These are phyloP conservation scores for Medicago arabica DNA, from an alignment of 306 rosid genomes.

Conservation along the genomic window DNA sequence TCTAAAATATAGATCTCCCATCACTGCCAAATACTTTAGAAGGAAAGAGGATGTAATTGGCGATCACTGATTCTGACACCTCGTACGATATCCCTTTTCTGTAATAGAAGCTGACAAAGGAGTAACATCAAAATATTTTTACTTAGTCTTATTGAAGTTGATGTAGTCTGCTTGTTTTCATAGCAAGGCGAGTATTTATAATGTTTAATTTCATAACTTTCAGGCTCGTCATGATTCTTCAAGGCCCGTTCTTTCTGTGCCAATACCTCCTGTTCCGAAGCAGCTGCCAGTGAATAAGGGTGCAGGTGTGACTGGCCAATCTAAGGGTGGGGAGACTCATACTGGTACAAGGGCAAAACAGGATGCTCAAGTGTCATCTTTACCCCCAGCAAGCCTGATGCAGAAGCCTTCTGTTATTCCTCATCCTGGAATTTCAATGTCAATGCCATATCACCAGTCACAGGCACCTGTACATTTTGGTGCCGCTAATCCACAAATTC, in stretches of 20 bases:
- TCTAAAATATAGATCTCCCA: slow-evolving; percentile 29
- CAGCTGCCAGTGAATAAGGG: slow-evolving; percentile 70
- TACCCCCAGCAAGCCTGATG: slow-evolving; percentile 59
- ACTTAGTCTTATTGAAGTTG: slow-evolving; percentile 17
- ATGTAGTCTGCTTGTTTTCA: background rate
- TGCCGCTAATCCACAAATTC: slow-evolving; percentile 77
- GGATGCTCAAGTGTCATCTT: slow-evolving; percentile 58
- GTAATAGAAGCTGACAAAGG: slow-evolving; percentile 1
- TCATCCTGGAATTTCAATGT: slow-evolving; percentile 63
- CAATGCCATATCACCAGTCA: slow-evolving; percentile 72
- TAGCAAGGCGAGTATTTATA: slow-evolving; percentile 14
- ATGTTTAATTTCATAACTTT: slow-evolving; percentile 25
- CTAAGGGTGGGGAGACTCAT: slow-evolving; percentile 56
- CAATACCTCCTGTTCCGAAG: slow-evolving; percentile 69
- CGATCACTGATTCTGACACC: background rate
- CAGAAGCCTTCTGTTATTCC: slow-evolving; percentile 71
- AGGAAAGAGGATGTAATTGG: slow-evolving; percentile 16
- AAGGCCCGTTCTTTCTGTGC: slow-evolving; percentile 59
- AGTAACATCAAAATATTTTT: background rate
- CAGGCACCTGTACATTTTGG: slow-evolving; percentile 73
- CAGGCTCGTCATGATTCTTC: slow-evolving; percentile 74
- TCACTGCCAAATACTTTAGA: background rate
- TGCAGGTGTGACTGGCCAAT: slow-evolving; percentile 48
- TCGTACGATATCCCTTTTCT: background rate
- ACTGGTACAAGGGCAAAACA: slow-evolving; percentile 53